Conservation (phyloP, 306 rosid genomes). For the Vigna mungo region DNA sequence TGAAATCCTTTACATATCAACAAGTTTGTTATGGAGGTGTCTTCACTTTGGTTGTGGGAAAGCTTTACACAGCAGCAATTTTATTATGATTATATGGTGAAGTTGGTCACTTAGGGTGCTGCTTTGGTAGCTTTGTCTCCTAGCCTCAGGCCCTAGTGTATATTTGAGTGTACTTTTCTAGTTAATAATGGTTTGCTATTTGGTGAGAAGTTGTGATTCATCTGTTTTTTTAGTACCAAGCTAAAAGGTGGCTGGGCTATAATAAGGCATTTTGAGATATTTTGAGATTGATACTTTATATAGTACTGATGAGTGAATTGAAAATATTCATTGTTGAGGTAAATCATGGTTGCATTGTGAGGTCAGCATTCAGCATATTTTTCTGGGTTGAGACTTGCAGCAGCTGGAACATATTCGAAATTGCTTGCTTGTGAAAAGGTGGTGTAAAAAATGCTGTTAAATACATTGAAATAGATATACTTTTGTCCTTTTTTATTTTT, state of each 20-base stretch:
- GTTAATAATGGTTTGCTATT: constrained; percentile 35
- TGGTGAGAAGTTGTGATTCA: constrained; percentile 40
- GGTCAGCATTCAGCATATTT: constrained; percentile 16
- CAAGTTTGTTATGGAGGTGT: constrained; percentile 39
- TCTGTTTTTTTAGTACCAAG: constrained; percentile 34
- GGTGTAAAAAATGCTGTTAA: too few relatives aligned
- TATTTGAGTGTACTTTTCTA: constrained; percentile 40
- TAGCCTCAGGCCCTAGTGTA: constrained; percentile 37
- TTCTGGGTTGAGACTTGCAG: too few relatives aligned
- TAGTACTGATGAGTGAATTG: background rate
- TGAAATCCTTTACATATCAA: constrained; percentile 23
- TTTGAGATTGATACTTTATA: constrained; percentile 37
- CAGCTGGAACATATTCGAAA: too few relatives aligned
- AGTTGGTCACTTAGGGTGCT: constrained; percentile 34
- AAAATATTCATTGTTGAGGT: constrained; percentile 40
- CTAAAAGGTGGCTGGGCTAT: constrained; percentile 39
- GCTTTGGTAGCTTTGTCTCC: constrained; percentile 24
- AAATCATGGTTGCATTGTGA: constrained; percentile 40
- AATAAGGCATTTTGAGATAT: constrained; percentile 12
- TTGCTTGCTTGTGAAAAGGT: too few relatives aligned
- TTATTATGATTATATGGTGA: constrained; percentile 10
- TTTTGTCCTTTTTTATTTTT: background rate
- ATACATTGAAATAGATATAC: background rate
- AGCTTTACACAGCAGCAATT: constrained; percentile 21
- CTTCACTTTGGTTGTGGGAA: constrained; percentile 35